Base-by-base conservation (phyloP, 2,329 filamentous ascomycete species). In the Cercospora janseana region DNA sequence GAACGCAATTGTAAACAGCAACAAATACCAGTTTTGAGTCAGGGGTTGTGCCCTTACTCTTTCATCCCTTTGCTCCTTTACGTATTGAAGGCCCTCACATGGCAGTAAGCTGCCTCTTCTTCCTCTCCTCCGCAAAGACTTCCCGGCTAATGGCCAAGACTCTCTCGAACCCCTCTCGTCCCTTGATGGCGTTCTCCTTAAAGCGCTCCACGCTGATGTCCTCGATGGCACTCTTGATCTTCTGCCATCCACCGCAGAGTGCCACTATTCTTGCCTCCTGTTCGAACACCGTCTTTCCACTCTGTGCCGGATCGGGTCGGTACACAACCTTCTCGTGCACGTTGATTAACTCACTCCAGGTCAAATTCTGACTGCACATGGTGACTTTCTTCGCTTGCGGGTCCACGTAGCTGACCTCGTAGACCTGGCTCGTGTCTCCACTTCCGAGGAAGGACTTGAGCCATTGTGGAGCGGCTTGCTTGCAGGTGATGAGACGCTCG, bases 291-390 rank as follows among this genome's bases (percentile, higher is more conserved):
- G 93, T 98, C 69, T 75, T 79, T 12, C 49, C 46, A 20, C 16
- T 29, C 3, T 45, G 41, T 29, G 32, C 20, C 13, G 16, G 15
- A 23, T 43, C 49, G 4, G 61, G 61, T n/a, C 55, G 31, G 38
- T 65, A 65, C 13, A 60, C 52, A 57, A 96, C 91, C 13, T 92
- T 96, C 75, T 98, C 93, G 69, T 91, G 87, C 37, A 96, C 90
- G 65, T 81, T 89, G 68, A 97, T 78, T 46, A 98, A 80, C 65
- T 97, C 95, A 57, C 83, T 86, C 81, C 83, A 93, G 6, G 93
- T 97, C 68, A 98, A 77, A 73, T 98, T 98, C 69, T 89, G 88
- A 60, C 88, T 93, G 69, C 91, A 90, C 87, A 98, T 95, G 55
- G 91, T 97, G 66, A 98, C 88, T 58, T 88, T 94, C 73, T 91